Percentiles rank a stretch among this genome's conserved stretches.
Conservation (phyloP, 495 filamentous ascomycete species). For the Lasiosphaeriaceae sp. region DNA sequence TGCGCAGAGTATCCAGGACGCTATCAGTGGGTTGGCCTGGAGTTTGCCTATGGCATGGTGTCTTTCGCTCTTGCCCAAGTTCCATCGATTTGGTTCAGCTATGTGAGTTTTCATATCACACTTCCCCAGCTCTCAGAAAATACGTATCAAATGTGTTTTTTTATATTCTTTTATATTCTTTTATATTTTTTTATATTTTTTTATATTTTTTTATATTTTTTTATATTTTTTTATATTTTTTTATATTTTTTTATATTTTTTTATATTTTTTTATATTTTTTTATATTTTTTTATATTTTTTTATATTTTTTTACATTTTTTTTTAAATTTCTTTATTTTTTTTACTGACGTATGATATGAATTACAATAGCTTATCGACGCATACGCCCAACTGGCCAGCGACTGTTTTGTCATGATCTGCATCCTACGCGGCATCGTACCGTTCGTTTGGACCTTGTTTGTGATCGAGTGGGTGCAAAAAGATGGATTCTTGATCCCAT, state of each 20-base stretch:
- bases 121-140: too few relatives aligned
- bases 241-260: background rate
- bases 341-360: too few relatives aligned
- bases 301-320: background rate
- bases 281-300: too few relatives aligned
- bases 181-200: background rate
- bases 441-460: constrained; percentile 29
- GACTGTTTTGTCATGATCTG: constrained; percentile 35
- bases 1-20: constrained; percentile 20
- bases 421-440: constrained; percentile 25
- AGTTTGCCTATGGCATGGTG: constrained; percentile 29
- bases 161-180: background rate
- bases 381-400: constrained; percentile 27
- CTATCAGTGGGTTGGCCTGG: constrained; percentile 26
- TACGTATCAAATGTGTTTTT: too few relatives aligned
- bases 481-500: constrained; percentile 23
- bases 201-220: background rate
- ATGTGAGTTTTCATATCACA: constrained; percentile 19
- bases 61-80: constrained; percentile 28
- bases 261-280: background rate
- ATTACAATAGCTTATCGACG: constrained; percentile 26
- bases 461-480: constrained; percentile 23
- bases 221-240: background rate
- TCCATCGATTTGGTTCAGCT: constrained; percentile 27
- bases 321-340: background rate